Evolutionary conservation across 345 rosid species (phyloP), one percentile per base, ranked within the genome.

Genomic region (Citrus maxima): DNA sequence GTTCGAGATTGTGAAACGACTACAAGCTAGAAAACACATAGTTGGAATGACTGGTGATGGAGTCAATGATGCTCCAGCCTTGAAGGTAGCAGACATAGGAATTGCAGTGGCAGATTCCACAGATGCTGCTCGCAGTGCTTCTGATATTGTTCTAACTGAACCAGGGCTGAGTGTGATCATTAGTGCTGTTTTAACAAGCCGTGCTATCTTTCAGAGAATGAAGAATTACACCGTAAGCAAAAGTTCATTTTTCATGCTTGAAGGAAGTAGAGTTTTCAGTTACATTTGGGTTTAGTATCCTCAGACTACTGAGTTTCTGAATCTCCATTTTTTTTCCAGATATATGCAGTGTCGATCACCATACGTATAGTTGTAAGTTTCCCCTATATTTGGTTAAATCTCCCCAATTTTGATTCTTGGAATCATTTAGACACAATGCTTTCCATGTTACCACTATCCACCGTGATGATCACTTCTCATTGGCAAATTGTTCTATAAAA

Each of bases 1-100:
- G 78, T 94, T 70, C 28, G 97, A 92, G 88, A 94, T 94, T 49
- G 98, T 94, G 80, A 90, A 92, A 79, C 82, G 83, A 80, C 77
- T 94, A 37, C 98, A 94, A 86, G 90, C 87, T 9, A 90, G 78
- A 82, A 90, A 94, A 59, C 98, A 94, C 84, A 91, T 94, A 60
- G 94, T 90, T 80, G 97, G 98, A 82, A 94, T 94, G 98, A 94
- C 98, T 2, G 98, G 98, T 19, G 98, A 94, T 78, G 97, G 97
- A 74, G 98, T 94, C 56, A 94, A 94, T 38, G 98, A 94, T 82
- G 97, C 98, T 51, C 98, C 95, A 4, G 98, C 97, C 32, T 81
- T 94, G 49, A 92, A 94, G 88, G 85, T 84, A 78, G 97, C 97
- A 30, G 98, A 92, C 85, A 94, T 94, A 28, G 98, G 98, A 55